Evolutionary conservation across 2,329 filamentous ascomycete species (phyloP), one percentile per base, ranked within the genome.

Genomic region (Stachybotrys chartarum): DNA sequence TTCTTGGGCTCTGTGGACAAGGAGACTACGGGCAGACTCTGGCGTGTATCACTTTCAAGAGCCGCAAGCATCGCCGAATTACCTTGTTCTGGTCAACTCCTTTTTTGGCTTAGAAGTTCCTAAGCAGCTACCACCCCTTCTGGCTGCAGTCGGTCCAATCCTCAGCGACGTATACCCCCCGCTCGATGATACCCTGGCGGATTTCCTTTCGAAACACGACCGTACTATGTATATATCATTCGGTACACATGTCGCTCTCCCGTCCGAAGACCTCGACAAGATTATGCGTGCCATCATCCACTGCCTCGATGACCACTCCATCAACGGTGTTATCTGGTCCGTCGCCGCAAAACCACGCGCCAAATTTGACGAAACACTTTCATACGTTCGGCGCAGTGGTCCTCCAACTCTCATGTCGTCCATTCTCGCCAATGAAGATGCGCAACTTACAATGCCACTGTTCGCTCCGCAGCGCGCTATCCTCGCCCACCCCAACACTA

Each of bases 101-200:
- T 77, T 77, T 57, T 74, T 69, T 55, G 74, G 74, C 0, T 63
- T 77, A 7, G 75, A 78, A 52, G 63, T 68, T 1, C 70, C 75
- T 0, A 70, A 70, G 24, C 73, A 77, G 54, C 55, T 77, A 3
- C 75, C 75, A 1, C 75, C 74, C 1, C 60, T 71, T 1, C 66
- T 70, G 30, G 63, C 66, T 3, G 56, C 70, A 1, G 67, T 77
- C 3, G 75, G 75, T 0, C 75, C 75, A 2, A 66, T 76, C 2
- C 61, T 77, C 6, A 57, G 64, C 1, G 70, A 73, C 35, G 57
- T 63, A 14, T 75, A 67, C 50, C 61, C 66, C 5, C 60, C 65
- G 0, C 58, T 77, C 5, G 65, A 68, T 5, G 53, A 56, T 0
- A 54, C 56, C 1, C 56, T 63, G 14, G 42, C 56, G 7, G n/a